Conservation (phyloP, 225 moss, liverwort and hornwort genomes). For the Anthoceros angustus region DNA sequence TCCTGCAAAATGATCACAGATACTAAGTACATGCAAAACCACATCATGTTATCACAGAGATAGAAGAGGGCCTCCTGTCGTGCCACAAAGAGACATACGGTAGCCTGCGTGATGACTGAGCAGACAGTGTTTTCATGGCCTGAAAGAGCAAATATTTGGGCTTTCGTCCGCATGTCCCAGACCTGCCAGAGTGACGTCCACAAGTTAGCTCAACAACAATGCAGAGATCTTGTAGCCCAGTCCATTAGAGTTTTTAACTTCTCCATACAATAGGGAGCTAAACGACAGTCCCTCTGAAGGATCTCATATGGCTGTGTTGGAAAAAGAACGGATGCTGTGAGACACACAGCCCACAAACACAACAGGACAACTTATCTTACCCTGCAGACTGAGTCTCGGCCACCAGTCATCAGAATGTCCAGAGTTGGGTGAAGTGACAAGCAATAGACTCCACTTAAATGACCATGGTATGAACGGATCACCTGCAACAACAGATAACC, state of each 20-base stretch:
- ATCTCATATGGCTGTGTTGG: too few species aligned
- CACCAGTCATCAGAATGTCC: slow-evolving; percentile 92
- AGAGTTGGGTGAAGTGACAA: slow-evolving; percentile 90
- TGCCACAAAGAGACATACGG: slow-evolving; percentile 65
- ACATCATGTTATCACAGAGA: too few species aligned
- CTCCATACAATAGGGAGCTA: too few species aligned
- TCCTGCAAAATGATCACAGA: too few species aligned
- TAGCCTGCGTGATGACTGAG: slow-evolving; percentile 93
- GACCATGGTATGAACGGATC: slow-evolving; percentile 93
- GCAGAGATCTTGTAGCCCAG: too few species aligned
- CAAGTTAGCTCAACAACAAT: too few species aligned
- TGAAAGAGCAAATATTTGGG: slow-evolving; percentile 87
- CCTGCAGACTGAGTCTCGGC: slow-evolving; percentile 96
- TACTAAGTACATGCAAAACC: background rate
- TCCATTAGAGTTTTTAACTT: too few species aligned
- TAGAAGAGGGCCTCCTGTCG: too few species aligned
- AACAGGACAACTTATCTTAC: slow-evolving; percentile 18
- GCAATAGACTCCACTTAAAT: slow-evolving; percentile 96
- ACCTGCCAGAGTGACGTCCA: too few species aligned
- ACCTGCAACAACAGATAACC: slow-evolving; percentile 44
- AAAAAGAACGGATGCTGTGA: too few species aligned
- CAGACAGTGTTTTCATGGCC: slow-evolving; percentile 98
- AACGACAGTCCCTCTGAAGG: too few species aligned
- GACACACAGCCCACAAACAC: too few species aligned
- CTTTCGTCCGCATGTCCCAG: slow-evolving; percentile 98